Base-by-base conservation (phyloP, 306 rosid genomes). In the Alnus glutinosa region DNA sequence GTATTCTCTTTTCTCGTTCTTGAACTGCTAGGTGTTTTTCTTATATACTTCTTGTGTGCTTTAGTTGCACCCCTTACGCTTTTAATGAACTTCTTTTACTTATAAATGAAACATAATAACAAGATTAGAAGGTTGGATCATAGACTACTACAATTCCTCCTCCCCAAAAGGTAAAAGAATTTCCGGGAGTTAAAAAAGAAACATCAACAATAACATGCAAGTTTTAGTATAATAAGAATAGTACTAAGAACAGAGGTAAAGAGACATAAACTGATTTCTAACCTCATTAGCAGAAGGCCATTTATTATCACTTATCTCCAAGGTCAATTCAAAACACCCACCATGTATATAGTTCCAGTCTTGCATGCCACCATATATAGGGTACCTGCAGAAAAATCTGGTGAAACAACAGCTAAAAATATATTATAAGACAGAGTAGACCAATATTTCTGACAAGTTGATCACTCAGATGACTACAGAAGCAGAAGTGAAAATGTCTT, bases 331-430 rank as follows among this genome's bases (percentile, higher is more conserved):
- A 78, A 95, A 89, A 89, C 98, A 93, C 61, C 94, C 96, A 59
- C 83, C 96, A 34, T 91, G 88, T 80, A 89, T 93, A 73, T 91
- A 95, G 84, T 95, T 95, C 97, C 98, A 95, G 78, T 93, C 99
- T 86, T 95, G 98, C 99, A 95, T 95, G 82, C 97, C 99, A 68
- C 99, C 99, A 67, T 93, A 93, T 71, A 95, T 77, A 18, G 99
- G 99, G 64, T 95, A 95, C 98, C 99, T 95, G 87, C 83, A 83
- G 77, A 75, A 80, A 79, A 72, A 78, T 58, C 74, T 80, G 70
- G 77, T 64, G 69, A 80, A 83, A 78, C 75, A 83, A 85, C 64
- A 58, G 73, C 80, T 78, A 74, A 83, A 50, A 68, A 42, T 55
- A 58, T 62, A 75, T 39, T 9, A 50, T 54, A 62, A 42, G 73